Percentiles rank a stretch among this genome's conserved stretches.
Evolutionary conservation across 768 basidiomycete species (phyloP).

Genomic region (Lyophyllum decastes): DNA sequence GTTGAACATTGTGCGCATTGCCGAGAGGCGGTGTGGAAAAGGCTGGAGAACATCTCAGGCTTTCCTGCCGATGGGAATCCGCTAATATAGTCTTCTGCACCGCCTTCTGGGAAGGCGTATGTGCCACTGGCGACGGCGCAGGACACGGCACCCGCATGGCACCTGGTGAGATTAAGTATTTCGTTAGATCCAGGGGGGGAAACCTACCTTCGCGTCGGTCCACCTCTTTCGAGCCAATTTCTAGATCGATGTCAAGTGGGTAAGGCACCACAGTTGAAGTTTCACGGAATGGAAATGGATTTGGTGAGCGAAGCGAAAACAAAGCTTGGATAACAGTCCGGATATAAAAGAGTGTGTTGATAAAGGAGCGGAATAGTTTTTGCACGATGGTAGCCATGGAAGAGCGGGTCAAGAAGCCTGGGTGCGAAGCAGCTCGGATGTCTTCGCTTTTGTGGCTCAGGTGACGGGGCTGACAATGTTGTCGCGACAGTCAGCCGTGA

Average conservation of each 20-base stretch:
- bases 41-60: neutral
- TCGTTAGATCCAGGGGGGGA: neutral
- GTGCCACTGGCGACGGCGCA: neutral
- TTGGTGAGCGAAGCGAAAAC: conserved; percentile 14
- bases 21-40: neutral
- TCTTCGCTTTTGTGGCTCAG: conserved; percentile 2
- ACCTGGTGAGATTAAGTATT: neutral
- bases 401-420: conserved; percentile 1
- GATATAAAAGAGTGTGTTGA: conserved; percentile 20
- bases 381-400: conserved; percentile 16
- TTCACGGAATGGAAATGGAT: conserved; percentile 11
- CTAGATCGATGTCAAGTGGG: conserved; percentile 11
- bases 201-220: neutral
- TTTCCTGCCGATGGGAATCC: neutral
- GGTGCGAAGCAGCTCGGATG: neutral
- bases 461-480: conserved; percentile 7
- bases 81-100: neutral
- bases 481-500: neutral
- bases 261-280: conserved; percentile 14
- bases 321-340: conserved; percentile 21
- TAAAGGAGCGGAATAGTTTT: conserved; percentile 17
- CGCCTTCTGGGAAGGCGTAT: neutral
- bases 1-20: neutral
- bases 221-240: conserved; percentile 7
- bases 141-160: neutral